Base-by-base conservation (phyloP, 768 basidiomycete genomes). In the Mycena capillaripes region DNA sequence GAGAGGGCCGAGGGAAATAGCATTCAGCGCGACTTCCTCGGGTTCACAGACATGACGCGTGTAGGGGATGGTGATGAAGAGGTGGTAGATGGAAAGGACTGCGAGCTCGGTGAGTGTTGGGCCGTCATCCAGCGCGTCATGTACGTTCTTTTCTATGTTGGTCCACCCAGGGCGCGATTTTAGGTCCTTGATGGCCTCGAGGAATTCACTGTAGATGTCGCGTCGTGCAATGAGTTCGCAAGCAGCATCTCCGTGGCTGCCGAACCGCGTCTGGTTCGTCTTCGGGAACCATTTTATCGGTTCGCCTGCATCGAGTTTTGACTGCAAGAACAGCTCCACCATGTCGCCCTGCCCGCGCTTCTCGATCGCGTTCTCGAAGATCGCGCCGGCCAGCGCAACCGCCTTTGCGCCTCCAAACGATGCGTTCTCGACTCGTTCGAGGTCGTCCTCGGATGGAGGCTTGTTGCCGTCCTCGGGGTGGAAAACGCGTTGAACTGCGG, bases 81-180 rank as follows among this genome's bases (percentile, higher is more conserved):
- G 63, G 32, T 61, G 61, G 36, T 76, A 76, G 8, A 78, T 30
- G n/a, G 62, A 57, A 19, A 78, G 63, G 17, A 65, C 76, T 5
- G 66, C 70, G 11, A 79, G 72, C 40, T 79, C 78, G 19, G 71
- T 73, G 53, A 77, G 69, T 19, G 75, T 78, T 11, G 76, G 71
- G 8, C 46, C 52, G 42, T 78, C 79, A 23, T 69, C 17, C 7
- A 79, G 60, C 7, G 57, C 78, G 17, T 78, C 44, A 17, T 64
- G 73, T 7, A 78, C 52, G 55, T 79, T 79, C n/a, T 59, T 40
- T 19, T 59, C 57, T 9, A 59, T 40, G 25, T 59, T 25, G 38
- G 36, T 59, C 42, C 42, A 61, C 2, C 42, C 42, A 23, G 42
- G 42, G 16, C 42, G 42, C 59, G 16, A 8, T 46, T 61, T 61